Percentiles rank a stretch among this genome's conserved stretches.
Evolutionary conservation across 2,329 filamentous ascomycete species (phyloP).

Genomic region (Coniella vitis): DNA sequence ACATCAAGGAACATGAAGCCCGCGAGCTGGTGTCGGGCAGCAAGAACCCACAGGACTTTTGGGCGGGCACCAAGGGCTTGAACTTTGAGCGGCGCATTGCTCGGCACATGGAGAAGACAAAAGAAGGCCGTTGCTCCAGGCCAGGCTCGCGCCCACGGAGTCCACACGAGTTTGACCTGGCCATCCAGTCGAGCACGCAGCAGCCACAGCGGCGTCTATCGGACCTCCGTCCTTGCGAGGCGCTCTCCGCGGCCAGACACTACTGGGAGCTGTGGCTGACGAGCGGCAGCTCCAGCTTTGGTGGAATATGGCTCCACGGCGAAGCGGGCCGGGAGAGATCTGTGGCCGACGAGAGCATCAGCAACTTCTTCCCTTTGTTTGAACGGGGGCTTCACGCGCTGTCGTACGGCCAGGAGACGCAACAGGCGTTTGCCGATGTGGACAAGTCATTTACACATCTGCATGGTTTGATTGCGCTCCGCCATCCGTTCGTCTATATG

Average conservation of each 20-base stretch:
- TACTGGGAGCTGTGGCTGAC: not conserved
- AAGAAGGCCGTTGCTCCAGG: not conserved
- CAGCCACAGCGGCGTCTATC: not conserved
- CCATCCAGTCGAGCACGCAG: not conserved
- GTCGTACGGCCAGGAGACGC: not conserved
- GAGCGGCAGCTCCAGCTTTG: not conserved
- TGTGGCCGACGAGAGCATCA: not conserved
- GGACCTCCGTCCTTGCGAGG: not conserved
- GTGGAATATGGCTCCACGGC: not conserved
- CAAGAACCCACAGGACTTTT: not conserved
- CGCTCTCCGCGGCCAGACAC: not conserved
- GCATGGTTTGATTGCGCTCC: not conserved
- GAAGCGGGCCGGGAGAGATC: not conserved
- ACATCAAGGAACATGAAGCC: slow-evolving; percentile 2
- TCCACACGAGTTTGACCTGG: not conserved
- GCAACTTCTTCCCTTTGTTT: not conserved
- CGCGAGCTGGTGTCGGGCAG: not conserved
- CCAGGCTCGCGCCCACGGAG: not conserved
- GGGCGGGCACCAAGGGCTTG: not conserved
- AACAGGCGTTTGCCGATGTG: not conserved
- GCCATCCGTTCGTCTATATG: not conserved
- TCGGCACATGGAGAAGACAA: not conserved
- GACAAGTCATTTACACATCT: not conserved
- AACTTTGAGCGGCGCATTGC: not conserved
- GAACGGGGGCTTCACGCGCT: not conserved